Percentiles rank a stretch among this genome's conserved stretches.
Conservation (phyloP, 2,329 filamentous ascomycete genomes). For the Lojkania enalia region DNA sequence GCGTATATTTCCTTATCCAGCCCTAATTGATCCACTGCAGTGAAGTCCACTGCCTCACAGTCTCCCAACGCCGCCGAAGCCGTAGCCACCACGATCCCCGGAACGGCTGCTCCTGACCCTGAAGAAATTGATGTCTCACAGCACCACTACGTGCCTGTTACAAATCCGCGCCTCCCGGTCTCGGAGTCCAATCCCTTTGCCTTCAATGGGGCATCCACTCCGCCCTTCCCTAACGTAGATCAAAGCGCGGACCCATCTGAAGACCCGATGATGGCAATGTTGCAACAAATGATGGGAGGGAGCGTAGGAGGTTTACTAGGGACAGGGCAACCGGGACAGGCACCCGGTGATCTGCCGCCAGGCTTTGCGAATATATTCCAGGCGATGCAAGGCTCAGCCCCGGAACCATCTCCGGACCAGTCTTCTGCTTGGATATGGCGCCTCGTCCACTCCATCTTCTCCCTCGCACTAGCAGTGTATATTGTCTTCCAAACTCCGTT, state of each 20-base stretch:
- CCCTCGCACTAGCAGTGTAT: constrained; percentile 70
- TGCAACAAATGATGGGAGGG: constrained; percentile 70
- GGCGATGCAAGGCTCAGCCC: constrained; percentile 49
- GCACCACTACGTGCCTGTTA: constrained; percentile 66
- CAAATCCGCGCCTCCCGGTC: constrained; percentile 46
- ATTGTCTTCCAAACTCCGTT: constrained; percentile 70
- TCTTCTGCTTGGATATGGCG: constrained; percentile 66
- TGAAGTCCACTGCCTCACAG: constrained; percentile 18
- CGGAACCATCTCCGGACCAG: constrained; percentile 43
- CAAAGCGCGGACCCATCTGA: constrained; percentile 42
- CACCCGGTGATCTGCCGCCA: constrained; percentile 42
- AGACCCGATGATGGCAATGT: constrained; percentile 75
- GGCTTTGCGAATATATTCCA: constrained; percentile 50
- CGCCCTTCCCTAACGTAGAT: constrained; percentile 20
- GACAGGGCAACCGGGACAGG: constrained; percentile 28
- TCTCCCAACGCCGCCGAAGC: constrained; percentile 22
- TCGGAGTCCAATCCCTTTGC: constrained; percentile 27
- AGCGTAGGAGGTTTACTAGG: constrained; percentile 42
- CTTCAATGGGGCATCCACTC: constrained; percentile 29
- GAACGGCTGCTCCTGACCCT: constrained; percentile 56
- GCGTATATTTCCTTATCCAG: no score
- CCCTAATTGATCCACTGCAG: neutral
- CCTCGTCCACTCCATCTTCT: constrained; percentile 72
- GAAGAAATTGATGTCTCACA: constrained; percentile 80
- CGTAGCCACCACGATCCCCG: no score